Evolutionary conservation across 2,329 filamentous ascomycete species (phyloP).

Genomic region (Hypomyces perniciosus): DNA sequence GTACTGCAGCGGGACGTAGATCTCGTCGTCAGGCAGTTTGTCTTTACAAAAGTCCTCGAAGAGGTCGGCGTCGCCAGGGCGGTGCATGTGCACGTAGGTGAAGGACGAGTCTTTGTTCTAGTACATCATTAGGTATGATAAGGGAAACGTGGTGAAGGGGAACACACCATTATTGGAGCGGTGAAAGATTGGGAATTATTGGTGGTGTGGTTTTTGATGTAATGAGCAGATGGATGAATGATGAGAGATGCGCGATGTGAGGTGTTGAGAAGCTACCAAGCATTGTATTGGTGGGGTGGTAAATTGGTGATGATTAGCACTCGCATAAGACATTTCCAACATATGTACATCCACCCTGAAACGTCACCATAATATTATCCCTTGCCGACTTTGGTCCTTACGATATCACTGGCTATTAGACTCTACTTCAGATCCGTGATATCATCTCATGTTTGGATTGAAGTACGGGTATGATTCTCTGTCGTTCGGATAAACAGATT

Average conservation of each 20-base stretch:
- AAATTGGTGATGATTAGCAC: no score
- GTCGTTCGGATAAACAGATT: background rate
- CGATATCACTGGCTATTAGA: no score
- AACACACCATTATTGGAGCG: slow-evolving; percentile 2
- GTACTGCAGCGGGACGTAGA: slow-evolving; percentile 73
- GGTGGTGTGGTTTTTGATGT: background rate
- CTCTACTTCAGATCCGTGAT: no score
- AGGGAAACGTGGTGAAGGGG: background rate
- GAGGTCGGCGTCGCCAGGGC: slow-evolving; percentile 66
- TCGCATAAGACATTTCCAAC: no score
- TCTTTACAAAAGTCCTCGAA: slow-evolving; percentile 72
- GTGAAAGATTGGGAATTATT: background rate
- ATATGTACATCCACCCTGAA: no score
- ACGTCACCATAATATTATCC: no score
- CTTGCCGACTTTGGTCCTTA: no score
- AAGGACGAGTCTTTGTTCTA: slow-evolving; percentile 69
- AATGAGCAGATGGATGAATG: background rate
- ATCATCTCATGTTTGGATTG: no score
- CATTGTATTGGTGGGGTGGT: no score
- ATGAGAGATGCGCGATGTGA: background rate
- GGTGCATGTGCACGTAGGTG: slow-evolving; percentile 71
- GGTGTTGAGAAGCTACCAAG: background rate
- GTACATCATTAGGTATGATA: background rate
- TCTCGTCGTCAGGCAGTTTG: slow-evolving; percentile 67
- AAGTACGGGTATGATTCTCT: no score